Conservation (phyloP, 352 stramenopile species). For the Paralagenidium karlingii region DNA sequence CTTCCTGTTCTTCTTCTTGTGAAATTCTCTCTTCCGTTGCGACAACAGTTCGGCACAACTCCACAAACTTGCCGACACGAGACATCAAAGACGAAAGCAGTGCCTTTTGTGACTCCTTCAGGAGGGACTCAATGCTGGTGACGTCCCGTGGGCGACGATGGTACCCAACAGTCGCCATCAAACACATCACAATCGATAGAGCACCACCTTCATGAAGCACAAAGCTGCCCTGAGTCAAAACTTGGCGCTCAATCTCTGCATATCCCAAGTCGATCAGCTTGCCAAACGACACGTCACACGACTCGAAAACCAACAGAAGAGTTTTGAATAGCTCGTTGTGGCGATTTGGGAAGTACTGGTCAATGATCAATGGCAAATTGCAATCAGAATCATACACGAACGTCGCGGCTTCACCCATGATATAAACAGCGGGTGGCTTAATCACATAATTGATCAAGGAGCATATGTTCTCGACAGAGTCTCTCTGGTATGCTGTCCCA, state of each 20-base stretch:
- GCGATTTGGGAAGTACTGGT: constrained; percentile 58
- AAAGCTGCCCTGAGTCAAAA: constrained; percentile 4
- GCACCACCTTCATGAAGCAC: constrained; percentile 46
- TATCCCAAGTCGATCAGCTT: constrained; percentile 72
- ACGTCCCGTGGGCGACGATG: constrained; percentile 76
- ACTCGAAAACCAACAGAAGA: constrained; percentile 49
- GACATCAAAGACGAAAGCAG: constrained; percentile 39
- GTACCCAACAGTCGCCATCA: constrained; percentile 74
- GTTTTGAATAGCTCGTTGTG: constrained; percentile 80
- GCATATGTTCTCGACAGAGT: constrained; percentile 83
- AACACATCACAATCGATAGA: constrained; percentile 79
- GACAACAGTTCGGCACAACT: constrained; percentile 54
- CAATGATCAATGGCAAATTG: constrained; percentile 69
- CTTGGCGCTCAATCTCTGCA: constrained; percentile 60
- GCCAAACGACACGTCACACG: constrained; percentile 53
- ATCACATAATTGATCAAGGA: constrained; percentile 78
- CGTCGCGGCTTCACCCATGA: constrained; percentile 71
- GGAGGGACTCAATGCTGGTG: constrained; percentile 44
- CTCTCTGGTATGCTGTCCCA: constrained; percentile 68
- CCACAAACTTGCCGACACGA: constrained; percentile 70
- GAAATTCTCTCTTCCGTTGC: constrained; percentile 20
- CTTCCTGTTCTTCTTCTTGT: no score
- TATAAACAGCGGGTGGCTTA: constrained; percentile 73
- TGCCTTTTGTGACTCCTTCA: constrained; percentile 28
- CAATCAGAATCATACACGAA: constrained; percentile 81